Evolutionary conservation across 257 asterid genomes (phyloP), one percentile per base, ranked within the genome.

Genomic region (Solanum acaule): DNA sequence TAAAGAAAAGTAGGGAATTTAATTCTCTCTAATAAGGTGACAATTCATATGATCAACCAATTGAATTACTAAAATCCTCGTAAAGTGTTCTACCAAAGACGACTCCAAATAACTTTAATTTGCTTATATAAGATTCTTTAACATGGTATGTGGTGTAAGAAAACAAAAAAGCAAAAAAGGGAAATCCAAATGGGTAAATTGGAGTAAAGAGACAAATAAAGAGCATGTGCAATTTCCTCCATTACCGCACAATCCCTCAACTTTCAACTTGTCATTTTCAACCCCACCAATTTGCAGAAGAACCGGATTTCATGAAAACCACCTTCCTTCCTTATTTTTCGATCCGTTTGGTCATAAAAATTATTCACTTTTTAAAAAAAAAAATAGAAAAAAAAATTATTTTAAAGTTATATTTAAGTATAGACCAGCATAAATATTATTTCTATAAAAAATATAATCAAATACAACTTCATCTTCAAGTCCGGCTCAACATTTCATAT

Each of bases 201-300:
- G 46, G 25, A 42, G 90, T 63, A 89, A 84, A 44, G 6, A 61
- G 90, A 73, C 91, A 89, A 76, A 90, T 83, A 44, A 40, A 25
- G 42, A 42, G 77, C 91, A 90, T 87, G 92, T 89, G 92, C 89
- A 25, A 82, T 82, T 82, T 49, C 70, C 86, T 18, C 12, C 42
- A 29, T 40, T 77, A 31, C 84, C 23, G 84, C 61, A 40, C 22
- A n/a, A 56, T 15, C 38, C 67, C 29, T 79, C 85, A 81, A 27
- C 40, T 81, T 44, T 78, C 84, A 42, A 79, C 10, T 46, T 44
- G 86, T 81, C 86, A 81, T 29, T 81, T 81, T 81, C 86, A 49
- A 82, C 70, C 63, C 15, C 22, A 16, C 20, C 70, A 82, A 82
- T 49, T 49, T 82, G 86, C 44, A 82, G 31, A 59, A 46, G 38